Evolutionary conservation across 2,329 filamentous ascomycete genomes (phyloP), one percentile per base, ranked within the genome.

Genomic region (Trichophyton rubrum): DNA sequence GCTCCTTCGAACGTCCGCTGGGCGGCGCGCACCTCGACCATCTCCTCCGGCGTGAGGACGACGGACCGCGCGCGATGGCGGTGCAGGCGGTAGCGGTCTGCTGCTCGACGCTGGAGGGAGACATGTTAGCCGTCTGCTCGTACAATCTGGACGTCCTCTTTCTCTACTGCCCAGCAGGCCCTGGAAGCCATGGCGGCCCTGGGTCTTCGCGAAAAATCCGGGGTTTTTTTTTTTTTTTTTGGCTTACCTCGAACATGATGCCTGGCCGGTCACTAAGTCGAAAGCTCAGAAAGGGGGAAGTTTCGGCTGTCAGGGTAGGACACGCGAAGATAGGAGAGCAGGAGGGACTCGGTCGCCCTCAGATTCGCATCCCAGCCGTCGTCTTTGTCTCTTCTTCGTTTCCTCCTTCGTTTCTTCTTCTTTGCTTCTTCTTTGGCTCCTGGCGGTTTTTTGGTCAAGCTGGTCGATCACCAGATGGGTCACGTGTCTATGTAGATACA

Each of bases 1-100:
- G 93, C 93, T 22, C 93, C 93, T 75, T 99, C 93, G 68, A 97
- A 99, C 1, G 93, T 99, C 60, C 93, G 85, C 72, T 99, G 93
- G 9, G 92, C 89, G 11, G 93, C 93, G 64, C 93, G 89, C 66
- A 97, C 87, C 75, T 97, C 93, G 65, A 96, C 89, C 49, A 99
- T 86, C 74, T 96, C 92, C 67, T 87, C 81, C 24, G 85, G 79
- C 3, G 90, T 95, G 62, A 96, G 80, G 24, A 93, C 79, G 35
- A 95, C 87, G 24, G 88, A 91, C 63, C 88, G 84, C 51, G 91
- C 90, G 59, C 90, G 85, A 75, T 96, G 91, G 64, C 88, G 79
- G 63, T 90, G 88, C 58, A 95, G 80, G 64, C 84, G 88, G 71
- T 95, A 88, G 64, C 82, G 82, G 71, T 90, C 85, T 71, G 85